Percentiles rank a stretch among this genome's conserved stretches.
Conservation (phyloP, 768 basidiomycete genomes). For the Suillus paluster region DNA sequence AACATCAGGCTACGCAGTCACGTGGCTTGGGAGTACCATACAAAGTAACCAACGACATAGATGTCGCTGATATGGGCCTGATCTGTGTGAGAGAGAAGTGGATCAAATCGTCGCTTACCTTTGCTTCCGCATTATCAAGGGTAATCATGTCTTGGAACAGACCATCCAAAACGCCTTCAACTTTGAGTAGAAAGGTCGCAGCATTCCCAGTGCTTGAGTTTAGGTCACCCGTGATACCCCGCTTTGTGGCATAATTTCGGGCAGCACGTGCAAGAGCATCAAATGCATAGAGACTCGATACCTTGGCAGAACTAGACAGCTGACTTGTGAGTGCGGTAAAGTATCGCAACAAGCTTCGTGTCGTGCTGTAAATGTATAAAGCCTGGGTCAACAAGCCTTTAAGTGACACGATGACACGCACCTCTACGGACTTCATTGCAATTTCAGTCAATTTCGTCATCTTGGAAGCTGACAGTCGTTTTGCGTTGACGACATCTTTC, state of each 20-base stretch:
- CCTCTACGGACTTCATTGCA: conserved; percentile 78
- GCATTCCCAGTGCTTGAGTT: conserved; percentile 65
- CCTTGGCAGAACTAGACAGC: conserved; percentile 69
- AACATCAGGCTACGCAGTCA: conserved; percentile 12
- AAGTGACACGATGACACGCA: conserved; percentile 39
- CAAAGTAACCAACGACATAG: conserved; percentile 9
- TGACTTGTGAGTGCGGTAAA: conserved; percentile 89
- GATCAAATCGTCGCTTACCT: conserved; percentile 66
- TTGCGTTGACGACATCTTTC: conserved; percentile 81
- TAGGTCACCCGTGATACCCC: conserved; percentile 57
- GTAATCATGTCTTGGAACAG: conserved; percentile 84
- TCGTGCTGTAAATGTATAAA: conserved; percentile 60
- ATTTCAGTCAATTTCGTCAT: conserved; percentile 78
- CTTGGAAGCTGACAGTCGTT: conserved; percentile 86
- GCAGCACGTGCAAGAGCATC: conserved; percentile 92
- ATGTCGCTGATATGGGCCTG: conserved; percentile 1
- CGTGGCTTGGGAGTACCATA: conserved; percentile 10
- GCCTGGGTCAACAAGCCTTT: not conserved
- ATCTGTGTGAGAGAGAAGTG: conserved; percentile 5
- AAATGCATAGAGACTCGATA: conserved; percentile 90
- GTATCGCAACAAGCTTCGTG: conserved; percentile 82
- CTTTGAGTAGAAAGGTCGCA: conserved; percentile 85
- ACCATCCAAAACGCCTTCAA: conserved; percentile 90
- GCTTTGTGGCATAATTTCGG: conserved; percentile 67
- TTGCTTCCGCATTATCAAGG: conserved; percentile 68